Evolutionary conservation across 1,139 yeast species (phyloP), one percentile per base, ranked within the genome.

Genomic region (Pichia sp.): DNA sequence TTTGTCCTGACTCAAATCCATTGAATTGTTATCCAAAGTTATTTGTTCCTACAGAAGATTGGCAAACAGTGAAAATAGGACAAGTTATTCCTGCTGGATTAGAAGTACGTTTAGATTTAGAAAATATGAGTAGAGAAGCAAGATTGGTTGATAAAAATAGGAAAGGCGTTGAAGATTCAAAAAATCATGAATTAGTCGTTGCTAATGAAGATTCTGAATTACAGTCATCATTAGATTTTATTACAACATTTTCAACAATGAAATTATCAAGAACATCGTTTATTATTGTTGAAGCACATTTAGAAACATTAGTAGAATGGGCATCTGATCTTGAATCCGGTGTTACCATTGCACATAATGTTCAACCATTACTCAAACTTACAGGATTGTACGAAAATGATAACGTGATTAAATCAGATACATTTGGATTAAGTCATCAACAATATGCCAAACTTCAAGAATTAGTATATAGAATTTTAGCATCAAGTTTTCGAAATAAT

Each of bases 11-110:
- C 10, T 50, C 57, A 3, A 66, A 72, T 48, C 68, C 72, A 2
- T 52, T 57, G 9, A 74, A 76, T 50, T 82, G 93, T 55, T 84
- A 81, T 54, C 84, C 88, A 0, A 63, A 63, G 41, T 51, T 74
- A 2, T 84, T 86, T 54, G 72, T 60, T 31, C 82, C 95, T 1
- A 62, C 78, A 0, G 48, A 57, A 3, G 74, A 80, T 51, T 88
- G 95, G 94, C 79, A 80, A 64, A 56, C 56, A 2, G 74, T 88
- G 8, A 71, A 66, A 57, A 78, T 73, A 46, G 85, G 82, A 14
- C 94, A 84, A 56, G 70, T 73, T 14, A 70, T 86, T 7, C 95
- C 95, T 1, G 73, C 73, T 15, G 96, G 96, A 0, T 64, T 87
- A 34, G 94, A 87, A 61, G 78, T 83, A 34, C 67, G 86, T 54